phyloP scores from a whole-genome alignment of 371 early-diverging fungal species.

The Phascolomyces articulosus region DNA sequence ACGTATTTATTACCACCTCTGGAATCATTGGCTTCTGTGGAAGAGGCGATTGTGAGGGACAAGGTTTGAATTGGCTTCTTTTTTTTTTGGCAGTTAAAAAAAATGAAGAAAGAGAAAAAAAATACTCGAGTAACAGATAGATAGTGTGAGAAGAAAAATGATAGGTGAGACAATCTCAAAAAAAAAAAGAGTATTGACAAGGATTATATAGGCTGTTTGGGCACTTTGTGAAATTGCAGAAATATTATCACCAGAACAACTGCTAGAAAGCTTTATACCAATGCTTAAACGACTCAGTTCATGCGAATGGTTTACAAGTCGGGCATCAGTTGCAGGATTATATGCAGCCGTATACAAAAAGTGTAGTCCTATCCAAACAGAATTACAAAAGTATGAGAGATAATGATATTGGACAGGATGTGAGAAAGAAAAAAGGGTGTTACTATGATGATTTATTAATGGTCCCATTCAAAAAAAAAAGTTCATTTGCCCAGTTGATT shows the following conservation, averaged over 20 bases:
- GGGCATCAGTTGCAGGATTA: constrained; percentile 92
- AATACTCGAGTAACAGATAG: no score
- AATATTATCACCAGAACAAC: constrained; percentile 68
- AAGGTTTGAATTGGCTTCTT: constrained; percentile 67
- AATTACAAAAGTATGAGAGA: constrained; percentile 74
- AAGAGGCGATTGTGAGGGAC: constrained; percentile 95
- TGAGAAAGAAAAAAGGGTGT: not conserved
- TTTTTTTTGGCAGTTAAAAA: not conserved
- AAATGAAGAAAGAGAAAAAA: not conserved
- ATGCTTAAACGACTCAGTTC: constrained; percentile 87
- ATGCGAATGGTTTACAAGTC: constrained; percentile 98
- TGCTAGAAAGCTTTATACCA: constrained; percentile 90
- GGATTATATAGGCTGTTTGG: constrained; percentile 77
- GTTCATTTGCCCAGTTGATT: constrained; percentile 75
- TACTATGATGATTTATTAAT: no score
- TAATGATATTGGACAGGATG: not conserved
- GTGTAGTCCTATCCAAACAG: constrained; percentile 77
- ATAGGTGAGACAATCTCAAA: no score
- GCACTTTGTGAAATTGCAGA: constrained; percentile 81
- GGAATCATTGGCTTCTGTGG: constrained; percentile 94
- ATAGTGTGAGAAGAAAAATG: no score
- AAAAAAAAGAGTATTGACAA: no score
- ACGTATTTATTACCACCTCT: constrained; percentile 86
- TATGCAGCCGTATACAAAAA: constrained; percentile 85
- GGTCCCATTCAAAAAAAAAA: constrained; percentile 20